phyloP scores from a whole-genome alignment of 2,329 filamentous ascomycete genomes.

The Magnaporthiopsis incrustans region DNA sequence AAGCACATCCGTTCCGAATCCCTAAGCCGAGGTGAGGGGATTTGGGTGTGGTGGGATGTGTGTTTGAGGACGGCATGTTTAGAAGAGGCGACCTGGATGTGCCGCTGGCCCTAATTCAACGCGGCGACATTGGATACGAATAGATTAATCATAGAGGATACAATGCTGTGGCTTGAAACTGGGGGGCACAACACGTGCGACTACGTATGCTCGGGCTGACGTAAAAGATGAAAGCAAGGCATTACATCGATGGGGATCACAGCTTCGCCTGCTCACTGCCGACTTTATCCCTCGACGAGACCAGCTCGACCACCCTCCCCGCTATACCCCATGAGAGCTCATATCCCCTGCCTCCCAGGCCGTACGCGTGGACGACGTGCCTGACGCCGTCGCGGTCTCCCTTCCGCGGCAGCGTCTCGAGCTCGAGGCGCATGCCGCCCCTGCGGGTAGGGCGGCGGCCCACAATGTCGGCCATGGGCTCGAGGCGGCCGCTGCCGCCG shows the following conservation, averaged over 20 bases:
- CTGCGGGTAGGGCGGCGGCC: conserved; percentile 36
- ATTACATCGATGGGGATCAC: neutral
- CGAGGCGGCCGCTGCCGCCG: neutral
- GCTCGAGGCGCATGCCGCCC: conserved; percentile 44
- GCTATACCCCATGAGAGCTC: conserved; percentile 55
- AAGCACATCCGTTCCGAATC: conserved; percentile 25
- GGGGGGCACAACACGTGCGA: neutral
- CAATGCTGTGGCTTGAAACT: neutral
- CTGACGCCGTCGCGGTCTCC: conserved; percentile 3
- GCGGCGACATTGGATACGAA: neutral
- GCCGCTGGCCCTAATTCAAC: neutral
- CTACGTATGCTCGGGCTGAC: too few species aligned
- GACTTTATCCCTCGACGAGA: conserved; percentile 14
- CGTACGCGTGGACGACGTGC: conserved; percentile 47
- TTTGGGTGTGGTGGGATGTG: neutral
- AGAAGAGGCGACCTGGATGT: neutral
- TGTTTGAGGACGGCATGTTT: neutral
- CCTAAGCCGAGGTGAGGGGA: conserved; percentile 20
- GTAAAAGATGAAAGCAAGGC: too few species aligned
- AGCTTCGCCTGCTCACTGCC: neutral
- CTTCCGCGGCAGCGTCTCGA: conserved; percentile 27
- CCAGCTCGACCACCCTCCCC: conserved; percentile 35
- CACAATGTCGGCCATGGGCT: conserved; percentile 28
- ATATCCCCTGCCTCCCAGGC: conserved; percentile 52
- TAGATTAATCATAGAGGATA: neutral